Evolutionary conservation across 345 rosid genomes (phyloP).

Genomic region (Geranium rotundifolium): DNA sequence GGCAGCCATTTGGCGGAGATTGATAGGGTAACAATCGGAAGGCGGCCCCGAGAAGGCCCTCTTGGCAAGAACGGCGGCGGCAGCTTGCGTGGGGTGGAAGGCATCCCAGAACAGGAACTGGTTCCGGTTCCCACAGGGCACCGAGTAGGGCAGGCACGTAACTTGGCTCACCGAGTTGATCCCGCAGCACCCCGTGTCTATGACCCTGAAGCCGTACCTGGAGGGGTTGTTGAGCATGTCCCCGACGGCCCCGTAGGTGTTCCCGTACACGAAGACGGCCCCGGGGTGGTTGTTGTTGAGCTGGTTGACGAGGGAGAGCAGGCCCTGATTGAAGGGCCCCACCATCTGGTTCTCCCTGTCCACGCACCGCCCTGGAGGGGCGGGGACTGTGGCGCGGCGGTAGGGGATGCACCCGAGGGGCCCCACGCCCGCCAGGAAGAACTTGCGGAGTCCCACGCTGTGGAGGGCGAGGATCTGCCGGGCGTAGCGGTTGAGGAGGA

Average conservation of each 20-base stretch:
- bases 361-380: constrained; percentile 32
- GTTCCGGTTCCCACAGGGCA: constrained; percentile 46
- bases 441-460: constrained; percentile 63
- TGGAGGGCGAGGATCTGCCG: constrained; percentile 53
- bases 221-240: constrained; percentile 30
- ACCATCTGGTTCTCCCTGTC: constrained; percentile 34
- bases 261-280: constrained; percentile 39
- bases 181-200: constrained; percentile 74
- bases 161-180: constrained; percentile 53
- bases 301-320: constrained; percentile 36
- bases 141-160: constrained; percentile 53
- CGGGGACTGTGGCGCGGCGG: constrained; percentile 31
- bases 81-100: constrained; percentile 81
- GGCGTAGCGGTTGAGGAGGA: constrained; percentile 51
- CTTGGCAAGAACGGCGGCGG: constrained; percentile 36
- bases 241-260: constrained; percentile 30
- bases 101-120: constrained; percentile 85
- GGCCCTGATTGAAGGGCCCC: constrained; percentile 28
- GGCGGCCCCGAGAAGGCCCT: constrained; percentile 60
- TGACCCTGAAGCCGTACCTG: constrained; percentile 46
- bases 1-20: constrained; percentile 60
- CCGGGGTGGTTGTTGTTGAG: constrained; percentile 17
- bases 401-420: constrained; percentile 62
- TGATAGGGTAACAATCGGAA: constrained; percentile 52
- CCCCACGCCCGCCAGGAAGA: constrained; percentile 45